Evolutionary conservation across 768 basidiomycete species (phyloP).

Genomic region (Serendipita sp.): DNA sequence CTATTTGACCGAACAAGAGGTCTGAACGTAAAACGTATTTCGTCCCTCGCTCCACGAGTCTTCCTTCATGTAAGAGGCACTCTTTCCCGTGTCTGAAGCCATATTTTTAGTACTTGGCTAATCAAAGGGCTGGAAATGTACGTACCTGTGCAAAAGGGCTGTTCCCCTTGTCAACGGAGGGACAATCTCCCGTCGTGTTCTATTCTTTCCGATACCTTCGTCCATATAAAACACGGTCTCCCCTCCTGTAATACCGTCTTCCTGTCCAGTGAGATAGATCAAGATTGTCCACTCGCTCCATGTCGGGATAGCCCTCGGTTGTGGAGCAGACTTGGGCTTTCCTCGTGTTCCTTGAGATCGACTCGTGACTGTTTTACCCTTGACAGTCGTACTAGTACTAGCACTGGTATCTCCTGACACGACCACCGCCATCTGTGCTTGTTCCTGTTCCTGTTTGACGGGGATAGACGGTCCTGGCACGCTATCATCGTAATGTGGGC

Average conservation of each 20-base stretch:
- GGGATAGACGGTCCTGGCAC: constrained; percentile 18
- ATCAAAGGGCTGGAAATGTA: background rate
- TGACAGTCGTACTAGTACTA: no score
- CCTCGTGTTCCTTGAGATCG: background rate
- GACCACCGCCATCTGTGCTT: background rate
- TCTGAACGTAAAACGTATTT: constrained; percentile 66
- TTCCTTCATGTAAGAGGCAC: constrained; percentile 59
- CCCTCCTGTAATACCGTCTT: constrained; percentile 60
- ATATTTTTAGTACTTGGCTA: background rate
- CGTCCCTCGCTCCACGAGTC: constrained; percentile 38
- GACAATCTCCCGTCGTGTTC: constrained; percentile 33
- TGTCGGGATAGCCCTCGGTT: background rate
- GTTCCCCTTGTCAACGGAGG: constrained; percentile 44
- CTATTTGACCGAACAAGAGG: constrained; percentile 35
- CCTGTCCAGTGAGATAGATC: constrained; percentile 52
- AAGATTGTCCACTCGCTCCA: constrained; percentile 53
- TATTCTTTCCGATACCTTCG: constrained; percentile 21
- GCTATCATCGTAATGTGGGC: constrained; percentile 62
- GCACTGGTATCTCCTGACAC: constrained; percentile 22
- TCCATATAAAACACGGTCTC: constrained; percentile 62
- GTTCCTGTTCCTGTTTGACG: background rate
- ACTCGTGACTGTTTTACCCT: background rate
- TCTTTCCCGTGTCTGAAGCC: constrained; percentile 46
- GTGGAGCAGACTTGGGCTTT: background rate
- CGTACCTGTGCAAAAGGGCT: constrained; percentile 49